Evolutionary conservation across 495 filamentous ascomycete species (phyloP).

Genomic region (Clavariopsis aquatica): DNA sequence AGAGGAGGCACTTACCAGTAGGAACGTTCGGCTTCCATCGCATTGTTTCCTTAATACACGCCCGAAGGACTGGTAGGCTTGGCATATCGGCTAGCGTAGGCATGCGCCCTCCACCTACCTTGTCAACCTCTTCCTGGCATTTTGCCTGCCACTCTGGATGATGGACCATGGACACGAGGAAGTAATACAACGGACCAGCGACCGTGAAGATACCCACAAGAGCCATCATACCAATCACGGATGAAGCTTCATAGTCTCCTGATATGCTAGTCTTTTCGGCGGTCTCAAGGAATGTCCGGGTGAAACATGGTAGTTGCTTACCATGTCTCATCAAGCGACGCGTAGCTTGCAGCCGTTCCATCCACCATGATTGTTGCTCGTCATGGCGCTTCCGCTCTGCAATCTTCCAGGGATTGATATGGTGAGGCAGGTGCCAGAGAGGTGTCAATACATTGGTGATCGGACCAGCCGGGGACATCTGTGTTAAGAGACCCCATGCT

Average conservation of each 20-base stretch:
- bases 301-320: constrained; percentile 38
- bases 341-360: constrained; percentile 32
- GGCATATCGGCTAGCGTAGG: constrained; percentile 36
- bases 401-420: constrained; percentile 45
- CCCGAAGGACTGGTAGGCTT: constrained; percentile 34
- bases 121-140: constrained; percentile 42
- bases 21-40: constrained; percentile 39
- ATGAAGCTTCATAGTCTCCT: constrained; percentile 36
- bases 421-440: constrained; percentile 42
- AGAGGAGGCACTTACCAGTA: constrained; percentile 20
- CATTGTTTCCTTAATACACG: constrained; percentile 39
- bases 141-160: constrained; percentile 39
- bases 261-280: constrained; percentile 29
- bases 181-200: constrained; percentile 40
- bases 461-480: constrained; percentile 47
- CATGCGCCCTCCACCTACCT: constrained; percentile 29
- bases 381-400: constrained; percentile 44
- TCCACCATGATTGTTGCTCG: constrained; percentile 44
- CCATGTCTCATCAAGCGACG: constrained; percentile 31
- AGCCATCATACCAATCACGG: constrained; percentile 36
- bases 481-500: constrained; percentile 45
- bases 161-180: constrained; percentile 42
- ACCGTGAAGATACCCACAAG: constrained; percentile 41
- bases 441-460: constrained; percentile 47
- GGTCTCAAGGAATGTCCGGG: constrained; percentile 35